Conservation (phyloP, 257 asterid genomes). For the Gentiana dahurica region DNA sequence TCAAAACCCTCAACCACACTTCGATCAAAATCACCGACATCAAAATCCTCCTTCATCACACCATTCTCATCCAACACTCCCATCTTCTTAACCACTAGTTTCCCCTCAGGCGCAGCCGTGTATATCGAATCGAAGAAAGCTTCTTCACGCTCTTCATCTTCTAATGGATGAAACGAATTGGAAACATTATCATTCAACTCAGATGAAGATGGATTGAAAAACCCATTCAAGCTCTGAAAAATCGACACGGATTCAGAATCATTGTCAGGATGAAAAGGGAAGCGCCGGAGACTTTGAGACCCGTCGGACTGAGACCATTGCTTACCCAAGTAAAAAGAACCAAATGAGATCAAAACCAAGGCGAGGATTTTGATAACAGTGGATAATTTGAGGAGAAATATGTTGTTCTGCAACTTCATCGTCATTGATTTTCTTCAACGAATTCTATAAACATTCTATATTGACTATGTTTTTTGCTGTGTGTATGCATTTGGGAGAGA, state of each 20-base stretch:
- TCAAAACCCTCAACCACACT: slow-evolving; percentile 51
- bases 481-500: no score
- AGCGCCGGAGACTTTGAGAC: slow-evolving; percentile 50
- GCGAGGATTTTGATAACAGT: slow-evolving; percentile 33
- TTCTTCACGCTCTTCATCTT: no score
- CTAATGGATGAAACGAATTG: no score
- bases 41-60: slow-evolving; percentile 64
- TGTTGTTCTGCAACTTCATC: slow-evolving; percentile 6
- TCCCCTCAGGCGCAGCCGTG: slow-evolving; percentile 26
- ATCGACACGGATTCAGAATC: not conserved
- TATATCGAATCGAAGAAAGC: no score
- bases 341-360: slow-evolving; percentile 31
- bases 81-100: slow-evolving; percentile 57
- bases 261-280: slow-evolving; percentile 32
- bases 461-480: no score
- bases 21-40: slow-evolving; percentile 67
- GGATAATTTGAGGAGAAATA: slow-evolving; percentile 35
- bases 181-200: no score
- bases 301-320: slow-evolving; percentile 39
- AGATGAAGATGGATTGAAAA: no score
- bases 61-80: slow-evolving; percentile 89
- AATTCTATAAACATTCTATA: no score
- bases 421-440: no score
- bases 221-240: no score
- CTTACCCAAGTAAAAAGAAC: slow-evolving; percentile 60